These are phyloP conservation scores for Colletotrichum chrysophilum DNA, from an alignment of 2,329 filamentous ascomycete species.

Conservation along the genomic window DNA sequence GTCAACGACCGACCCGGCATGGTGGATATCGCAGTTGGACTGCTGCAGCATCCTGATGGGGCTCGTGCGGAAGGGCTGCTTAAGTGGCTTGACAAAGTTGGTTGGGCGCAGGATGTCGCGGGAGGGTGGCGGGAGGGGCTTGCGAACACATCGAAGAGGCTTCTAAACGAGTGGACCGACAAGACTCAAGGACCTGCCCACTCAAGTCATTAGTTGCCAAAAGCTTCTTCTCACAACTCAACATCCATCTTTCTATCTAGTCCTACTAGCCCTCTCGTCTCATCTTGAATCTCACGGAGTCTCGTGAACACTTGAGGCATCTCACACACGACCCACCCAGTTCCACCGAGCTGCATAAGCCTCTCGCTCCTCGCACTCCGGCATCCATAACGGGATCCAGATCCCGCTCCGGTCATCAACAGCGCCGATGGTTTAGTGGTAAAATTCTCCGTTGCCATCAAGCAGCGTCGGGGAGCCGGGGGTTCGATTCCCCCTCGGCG, in stretches of 20 bases:
- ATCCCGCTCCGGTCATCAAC: fast-evolving
- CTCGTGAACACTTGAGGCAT: background rate
- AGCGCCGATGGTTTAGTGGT: background rate
- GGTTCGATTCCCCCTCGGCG: background rate
- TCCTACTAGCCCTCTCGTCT: background rate
- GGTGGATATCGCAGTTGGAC: constrained; percentile 49
- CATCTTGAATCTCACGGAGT: background rate
- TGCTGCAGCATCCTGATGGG: constrained; percentile 48
- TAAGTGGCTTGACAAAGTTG: constrained; percentile 43
- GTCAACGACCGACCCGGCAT: constrained; percentile 39
- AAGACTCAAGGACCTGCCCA: background rate
- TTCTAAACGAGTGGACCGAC: background rate
- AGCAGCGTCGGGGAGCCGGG: background rate
- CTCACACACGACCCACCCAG: background rate
- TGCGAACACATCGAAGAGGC: constrained; percentile 30
- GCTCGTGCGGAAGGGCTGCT: constrained; percentile 50
- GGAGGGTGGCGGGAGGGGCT: constrained; percentile 47
- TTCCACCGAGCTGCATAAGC: background rate
- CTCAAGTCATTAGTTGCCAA: background rate
- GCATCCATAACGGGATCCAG: background rate
- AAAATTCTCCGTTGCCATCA: background rate
- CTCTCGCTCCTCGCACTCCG: fast-evolving
- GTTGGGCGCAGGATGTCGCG: constrained; percentile 36
- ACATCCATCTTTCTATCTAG: background rate
- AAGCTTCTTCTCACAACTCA: background rate